Percentiles rank a stretch among this genome's conserved stretches.
Conservation (phyloP, 1,284 basidiomycete genomes). For the Pterula multifida region DNA sequence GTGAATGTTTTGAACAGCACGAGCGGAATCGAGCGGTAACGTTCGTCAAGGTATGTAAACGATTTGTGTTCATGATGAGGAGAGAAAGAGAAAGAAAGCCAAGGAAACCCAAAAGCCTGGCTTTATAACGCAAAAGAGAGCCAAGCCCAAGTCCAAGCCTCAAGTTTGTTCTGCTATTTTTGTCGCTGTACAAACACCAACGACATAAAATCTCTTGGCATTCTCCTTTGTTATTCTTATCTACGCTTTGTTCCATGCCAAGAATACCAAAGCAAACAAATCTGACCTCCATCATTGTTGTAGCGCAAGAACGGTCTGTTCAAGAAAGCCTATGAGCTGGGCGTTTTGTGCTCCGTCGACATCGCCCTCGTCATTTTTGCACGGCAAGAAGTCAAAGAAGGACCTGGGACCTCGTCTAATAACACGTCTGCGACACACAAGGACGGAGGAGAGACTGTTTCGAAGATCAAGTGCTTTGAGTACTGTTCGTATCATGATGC, state of each 20-base stretch:
- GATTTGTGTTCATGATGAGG: background rate
- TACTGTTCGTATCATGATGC: slow-evolving; percentile 42
- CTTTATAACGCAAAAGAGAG: background rate
- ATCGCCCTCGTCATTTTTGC: slow-evolving; percentile 62
- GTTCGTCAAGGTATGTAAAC: slow-evolving; percentile 44
- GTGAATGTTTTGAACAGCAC: slow-evolving; percentile 31
- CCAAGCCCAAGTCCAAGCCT: background rate
- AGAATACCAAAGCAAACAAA: slow-evolving; percentile 12
- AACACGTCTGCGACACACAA: slow-evolving; percentile 27
- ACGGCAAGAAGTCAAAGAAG: slow-evolving; percentile 29
- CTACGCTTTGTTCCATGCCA: slow-evolving; percentile 13
- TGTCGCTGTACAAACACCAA: slow-evolving; percentile 3
- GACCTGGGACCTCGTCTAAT: background rate
- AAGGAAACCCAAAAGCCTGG: background rate
- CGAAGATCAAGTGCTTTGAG: slow-evolving; percentile 45
- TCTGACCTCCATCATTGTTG: slow-evolving; percentile 9
- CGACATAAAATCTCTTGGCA: background rate
- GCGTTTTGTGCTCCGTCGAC: slow-evolving; percentile 57
- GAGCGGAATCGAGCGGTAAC: slow-evolving; percentile 63
- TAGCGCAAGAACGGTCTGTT: slow-evolving; percentile 61
- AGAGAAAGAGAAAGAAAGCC: background rate
- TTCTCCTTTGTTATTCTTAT: slow-evolving; percentile 12
- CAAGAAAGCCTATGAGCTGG: slow-evolving; percentile 65
- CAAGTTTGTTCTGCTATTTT: slow-evolving; percentile 15
- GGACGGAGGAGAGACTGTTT: slow-evolving; percentile 24